Evolutionary conservation across 163 green algal genomes (phyloP).

Genomic region (Chlorella variabilis): DNA sequence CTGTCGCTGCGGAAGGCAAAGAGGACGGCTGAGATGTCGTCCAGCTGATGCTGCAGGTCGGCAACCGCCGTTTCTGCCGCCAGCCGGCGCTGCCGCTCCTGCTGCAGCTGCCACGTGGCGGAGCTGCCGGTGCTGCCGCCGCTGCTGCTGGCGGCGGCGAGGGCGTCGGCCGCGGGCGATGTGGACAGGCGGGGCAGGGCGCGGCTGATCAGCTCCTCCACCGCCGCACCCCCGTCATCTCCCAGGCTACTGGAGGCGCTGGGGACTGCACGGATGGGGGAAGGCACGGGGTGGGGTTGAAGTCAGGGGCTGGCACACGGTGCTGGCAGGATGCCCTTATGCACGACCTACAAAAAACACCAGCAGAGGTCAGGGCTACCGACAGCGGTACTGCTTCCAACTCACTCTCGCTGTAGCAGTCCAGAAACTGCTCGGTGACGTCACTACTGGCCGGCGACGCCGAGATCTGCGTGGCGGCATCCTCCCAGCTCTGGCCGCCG

Average conservation of each 20-base stretch:
- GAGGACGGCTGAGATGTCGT: conserved; percentile 9
- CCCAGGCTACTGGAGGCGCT: conserved; percentile 26
- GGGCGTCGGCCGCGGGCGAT: not conserved
- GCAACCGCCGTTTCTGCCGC: not conserved
- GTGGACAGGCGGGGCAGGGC: conserved; percentile 1
- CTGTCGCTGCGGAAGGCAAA: not conserved
- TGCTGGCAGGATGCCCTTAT: no score
- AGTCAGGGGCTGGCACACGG: not conserved
- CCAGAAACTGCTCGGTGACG: conserved; percentile 10
- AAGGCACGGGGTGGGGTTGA: not conserved
- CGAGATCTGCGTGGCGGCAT: not conserved
- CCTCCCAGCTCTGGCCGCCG: not conserved
- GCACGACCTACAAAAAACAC: not conserved
- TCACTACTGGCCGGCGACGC: conserved; percentile 25
- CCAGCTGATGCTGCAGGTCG: conserved; percentile 1
- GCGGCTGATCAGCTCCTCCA: not conserved
- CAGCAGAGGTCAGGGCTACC: not conserved
- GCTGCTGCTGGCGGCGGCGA: not conserved
- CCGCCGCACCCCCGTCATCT: not conserved
- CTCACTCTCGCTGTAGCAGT: conserved; percentile 23
- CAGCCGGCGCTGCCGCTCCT: conserved; percentile 19
- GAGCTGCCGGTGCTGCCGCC: not conserved
- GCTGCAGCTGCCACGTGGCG: not conserved
- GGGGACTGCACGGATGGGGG: not conserved
- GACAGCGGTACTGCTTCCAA: not conserved